These are phyloP conservation scores for Apiotrichum mycotoxinovorans DNA, from an alignment of 1,284 basidiomycete genomes.

Conservation along the genomic window DNA sequence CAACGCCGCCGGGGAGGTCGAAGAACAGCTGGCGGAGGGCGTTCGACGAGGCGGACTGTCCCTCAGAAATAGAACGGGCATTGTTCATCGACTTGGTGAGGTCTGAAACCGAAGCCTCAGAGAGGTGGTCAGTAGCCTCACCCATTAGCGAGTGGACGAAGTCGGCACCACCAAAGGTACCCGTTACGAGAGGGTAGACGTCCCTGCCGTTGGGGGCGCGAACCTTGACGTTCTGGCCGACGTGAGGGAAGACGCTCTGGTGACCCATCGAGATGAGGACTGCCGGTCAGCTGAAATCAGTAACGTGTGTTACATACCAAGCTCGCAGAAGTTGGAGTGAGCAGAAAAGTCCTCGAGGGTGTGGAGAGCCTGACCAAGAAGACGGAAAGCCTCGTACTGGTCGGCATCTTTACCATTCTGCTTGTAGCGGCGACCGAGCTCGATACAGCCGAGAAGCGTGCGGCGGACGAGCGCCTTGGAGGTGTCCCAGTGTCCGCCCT, in stretches of 20 bases:
- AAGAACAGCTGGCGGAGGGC: conserved; percentile 49
- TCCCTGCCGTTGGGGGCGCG: conserved; percentile 70
- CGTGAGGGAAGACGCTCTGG: conserved; percentile 77
- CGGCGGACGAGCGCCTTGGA: conserved; percentile 77
- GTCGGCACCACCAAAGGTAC: conserved; percentile 81
- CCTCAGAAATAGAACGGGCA: conserved; percentile 53
- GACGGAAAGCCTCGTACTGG: conserved; percentile 75
- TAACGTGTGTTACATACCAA: conserved; percentile 40
- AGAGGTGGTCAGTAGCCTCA: conserved; percentile 53
- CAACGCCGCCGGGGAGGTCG: conserved; percentile 61
- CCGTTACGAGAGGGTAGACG: conserved; percentile 81
- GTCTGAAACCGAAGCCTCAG: conserved; percentile 80
- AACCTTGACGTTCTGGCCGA: conserved; percentile 75
- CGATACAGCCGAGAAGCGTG: conserved; percentile 66
- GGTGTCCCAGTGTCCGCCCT: conserved; percentile 77
- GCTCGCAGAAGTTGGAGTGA: conserved; percentile 84
- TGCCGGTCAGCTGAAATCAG: conserved; percentile 4
- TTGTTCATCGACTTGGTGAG: conserved; percentile 73
- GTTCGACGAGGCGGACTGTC: conserved; percentile 54
- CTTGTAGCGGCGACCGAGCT: conserved; percentile 58
- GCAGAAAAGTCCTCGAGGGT: conserved; percentile 61
- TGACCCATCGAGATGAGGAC: conserved; percentile 71
- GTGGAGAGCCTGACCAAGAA: conserved; percentile 63
- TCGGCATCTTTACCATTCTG: conserved; percentile 62
- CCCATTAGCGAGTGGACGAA: conserved; percentile 68